phyloP scores from a whole-genome alignment of 805 yeast species.

The Ogataea trehaloabstinens region DNA sequence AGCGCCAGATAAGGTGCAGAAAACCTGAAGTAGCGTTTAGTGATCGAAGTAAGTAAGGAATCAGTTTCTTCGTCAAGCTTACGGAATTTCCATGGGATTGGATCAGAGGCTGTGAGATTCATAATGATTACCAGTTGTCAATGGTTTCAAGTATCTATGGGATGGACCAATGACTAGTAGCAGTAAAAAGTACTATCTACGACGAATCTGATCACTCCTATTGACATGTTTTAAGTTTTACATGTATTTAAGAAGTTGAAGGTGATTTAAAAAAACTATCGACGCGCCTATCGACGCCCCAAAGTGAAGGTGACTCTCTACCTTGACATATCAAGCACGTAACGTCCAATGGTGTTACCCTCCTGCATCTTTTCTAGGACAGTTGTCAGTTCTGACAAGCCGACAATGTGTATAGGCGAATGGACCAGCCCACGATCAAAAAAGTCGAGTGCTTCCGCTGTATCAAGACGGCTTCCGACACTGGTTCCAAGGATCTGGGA shows the following conservation, averaged over 20 bases:
- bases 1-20: conserved; percentile 27
- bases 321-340: conserved; percentile 76
- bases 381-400: conserved; percentile 64
- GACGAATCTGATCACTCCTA: too few relatives aligned
- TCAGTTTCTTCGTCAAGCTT: conserved; percentile 27
- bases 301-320: too few relatives aligned
- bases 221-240: too few relatives aligned
- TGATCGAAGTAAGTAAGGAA: conserved; percentile 12
- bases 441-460: conserved; percentile 74
- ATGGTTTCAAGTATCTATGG: too few relatives aligned
- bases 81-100: conserved; percentile 16
- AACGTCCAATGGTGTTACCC: conserved; percentile 85
- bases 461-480: conserved; percentile 87
- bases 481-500: conserved; percentile 75
- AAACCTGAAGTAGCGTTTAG: conserved; percentile 26
- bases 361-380: conserved; percentile 77
- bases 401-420: conserved; percentile 69
- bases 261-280: too few relatives aligned
- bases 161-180: too few relatives aligned
- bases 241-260: too few relatives aligned
- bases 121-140: not conserved
- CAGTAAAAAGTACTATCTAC: too few relatives aligned
- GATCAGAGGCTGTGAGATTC: conserved; percentile 5
- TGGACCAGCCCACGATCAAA: conserved; percentile 63
- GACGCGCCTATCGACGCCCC: too few relatives aligned